Conservation (phyloP, 306 rosid species). For the Clitoria ternatea region DNA sequence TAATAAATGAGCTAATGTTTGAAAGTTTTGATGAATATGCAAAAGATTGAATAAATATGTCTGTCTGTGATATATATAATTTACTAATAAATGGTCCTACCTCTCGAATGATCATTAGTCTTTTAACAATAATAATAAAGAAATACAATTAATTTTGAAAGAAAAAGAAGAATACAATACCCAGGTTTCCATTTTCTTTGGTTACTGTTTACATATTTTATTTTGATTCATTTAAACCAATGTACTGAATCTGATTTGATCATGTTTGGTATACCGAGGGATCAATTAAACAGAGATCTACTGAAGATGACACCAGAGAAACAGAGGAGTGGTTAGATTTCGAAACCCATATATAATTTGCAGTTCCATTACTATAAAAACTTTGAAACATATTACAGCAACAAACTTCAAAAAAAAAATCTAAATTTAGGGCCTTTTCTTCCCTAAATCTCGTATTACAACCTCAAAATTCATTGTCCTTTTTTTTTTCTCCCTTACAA, state of each 20-base stretch:
- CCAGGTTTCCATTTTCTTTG: neutral
- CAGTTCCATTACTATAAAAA: conserved; percentile 30
- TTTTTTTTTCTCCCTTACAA: neutral
- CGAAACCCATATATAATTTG: conserved; percentile 2
- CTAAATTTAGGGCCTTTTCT: conserved; percentile 14
- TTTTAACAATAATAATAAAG: too few relatives aligned
- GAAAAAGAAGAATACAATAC: neutral
- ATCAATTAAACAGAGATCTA: conserved; percentile 1
- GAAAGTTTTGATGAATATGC: too few relatives aligned
- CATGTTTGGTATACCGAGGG: neutral
- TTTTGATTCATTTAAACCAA: neutral
- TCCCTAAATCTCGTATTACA: conserved; percentile 29
- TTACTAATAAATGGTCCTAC: too few relatives aligned
- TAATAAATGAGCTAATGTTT: too few relatives aligned
- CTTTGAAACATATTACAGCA: conserved; percentile 33
- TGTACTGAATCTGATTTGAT: neutral
- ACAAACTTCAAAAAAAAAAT: conserved; percentile 10
- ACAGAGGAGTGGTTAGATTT: neutral
- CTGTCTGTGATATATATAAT: too few relatives aligned
- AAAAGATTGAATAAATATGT: too few relatives aligned
- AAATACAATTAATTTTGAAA: too few relatives aligned
- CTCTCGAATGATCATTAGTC: too few relatives aligned
- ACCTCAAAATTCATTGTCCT: conserved; percentile 19
- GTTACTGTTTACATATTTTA: neutral
- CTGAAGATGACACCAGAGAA: neutral